Evolutionary conservation across 1,139 yeast species (phyloP), one percentile per base, ranked within the genome.

Genomic region (Lizanozyma gosingica): DNA sequence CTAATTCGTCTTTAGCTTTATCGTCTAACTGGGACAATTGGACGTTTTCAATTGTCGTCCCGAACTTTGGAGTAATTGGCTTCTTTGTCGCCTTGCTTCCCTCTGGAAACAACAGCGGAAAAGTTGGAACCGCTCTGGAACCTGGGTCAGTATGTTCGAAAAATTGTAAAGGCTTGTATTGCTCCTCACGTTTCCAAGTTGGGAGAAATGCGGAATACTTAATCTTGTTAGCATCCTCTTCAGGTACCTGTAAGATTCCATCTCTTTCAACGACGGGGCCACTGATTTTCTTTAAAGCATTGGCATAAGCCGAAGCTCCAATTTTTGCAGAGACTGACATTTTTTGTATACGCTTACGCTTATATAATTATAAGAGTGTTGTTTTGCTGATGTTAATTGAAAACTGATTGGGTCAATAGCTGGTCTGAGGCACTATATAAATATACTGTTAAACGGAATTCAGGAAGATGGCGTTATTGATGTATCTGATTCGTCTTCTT

Each of bases 131-230:
- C 11, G 82, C 87, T 44, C 66, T 62, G 33, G 63, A 54, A 3
- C 80, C 85, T 33, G 78, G 74, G 47, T 79, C 85, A 17, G 59
- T 55, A 50, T 66, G 71, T 48, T 69, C 67, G 52, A 71, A 69
- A 45, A 73, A 72, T 42, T 65, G 60, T 44, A 73, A 65, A 16
- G 78, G 74, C 22, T 62, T 60, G 46, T 58, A 67, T 39, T 61
- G 64, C 47, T 72, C 69, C 17, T 52, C 54, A 15, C 65, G 66
- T 43, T 65, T 65, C 78, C 79, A 74, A 2, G 77, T 64, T 33
- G 80, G 80, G 40, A 73, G 60, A 56, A 65, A 74, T 3, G 66
- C 68, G 9, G 68, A 6, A 22, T 22, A 22, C 29, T 22, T 22
- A 22, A 49, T 40, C 15, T 42, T 39, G 39, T 46, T 47, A 14